These are phyloP conservation scores for Fusarium udum DNA, from an alignment of 2,329 filamentous ascomycete genomes.

Conservation along the genomic window DNA sequence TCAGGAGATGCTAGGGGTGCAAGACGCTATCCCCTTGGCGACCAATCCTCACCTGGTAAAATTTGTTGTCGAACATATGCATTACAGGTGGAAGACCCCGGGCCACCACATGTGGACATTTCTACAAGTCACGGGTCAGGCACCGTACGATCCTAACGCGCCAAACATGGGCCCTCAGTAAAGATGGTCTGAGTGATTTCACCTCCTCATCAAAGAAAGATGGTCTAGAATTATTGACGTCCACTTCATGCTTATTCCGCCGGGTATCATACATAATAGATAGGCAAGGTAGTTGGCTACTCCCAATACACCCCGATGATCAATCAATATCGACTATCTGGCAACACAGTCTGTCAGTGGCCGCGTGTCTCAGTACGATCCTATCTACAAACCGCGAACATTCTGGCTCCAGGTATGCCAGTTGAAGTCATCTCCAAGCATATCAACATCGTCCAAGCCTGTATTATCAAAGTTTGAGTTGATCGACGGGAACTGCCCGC, in stretches of 20 bases:
- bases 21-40: too few species aligned
- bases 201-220: not conserved
- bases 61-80: not conserved
- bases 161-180: not conserved
- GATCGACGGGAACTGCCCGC: slow-evolving; percentile 45
- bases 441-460: slow-evolving; percentile 49
- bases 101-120: not conserved
- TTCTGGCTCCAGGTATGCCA: slow-evolving; percentile 61
- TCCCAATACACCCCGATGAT: slow-evolving; percentile 2
- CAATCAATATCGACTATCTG: not conserved
- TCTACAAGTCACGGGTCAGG: not conserved
- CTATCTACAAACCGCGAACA: slow-evolving; percentile 52
- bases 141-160: not conserved
- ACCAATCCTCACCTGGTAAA: not conserved
- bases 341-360: slow-evolving; percentile 8
- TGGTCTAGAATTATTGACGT: not conserved
- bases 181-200: not conserved
- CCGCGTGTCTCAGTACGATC: slow-evolving; percentile 40
- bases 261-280: slow-evolving; percentile 41
- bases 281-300: slow-evolving; percentile 5
- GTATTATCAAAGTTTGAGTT: slow-evolving; percentile 44
- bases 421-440: slow-evolving; percentile 56
- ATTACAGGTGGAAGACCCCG: not conserved
- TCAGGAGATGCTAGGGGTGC: not conserved
- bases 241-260: slow-evolving; percentile 8